These are phyloP conservation scores for Soucietia sequanensis DNA, from an alignment of 805 yeast genomes.

Conservation along the genomic window DNA sequence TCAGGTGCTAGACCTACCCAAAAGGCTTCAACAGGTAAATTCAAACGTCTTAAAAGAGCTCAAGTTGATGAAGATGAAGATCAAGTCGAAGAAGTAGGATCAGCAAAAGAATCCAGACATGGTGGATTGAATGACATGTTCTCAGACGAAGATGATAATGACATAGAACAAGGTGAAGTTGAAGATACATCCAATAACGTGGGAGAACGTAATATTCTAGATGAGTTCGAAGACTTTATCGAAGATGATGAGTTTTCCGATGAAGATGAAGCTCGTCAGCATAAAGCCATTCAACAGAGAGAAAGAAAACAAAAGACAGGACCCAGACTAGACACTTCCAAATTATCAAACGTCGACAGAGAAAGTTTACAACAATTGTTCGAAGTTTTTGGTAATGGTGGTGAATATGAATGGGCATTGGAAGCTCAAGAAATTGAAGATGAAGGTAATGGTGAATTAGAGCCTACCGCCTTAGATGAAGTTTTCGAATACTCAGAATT, in stretches of 20 bases:
- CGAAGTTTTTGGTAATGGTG: constrained; percentile 96
- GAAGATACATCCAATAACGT: constrained; percentile 25
- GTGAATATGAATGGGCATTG: constrained; percentile 96
- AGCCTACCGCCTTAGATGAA: constrained; percentile 68
- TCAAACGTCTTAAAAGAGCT: constrained; percentile 84
- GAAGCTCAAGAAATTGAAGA: constrained; percentile 78
- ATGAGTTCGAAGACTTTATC: constrained; percentile 94
- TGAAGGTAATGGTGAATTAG: constrained; percentile 52
- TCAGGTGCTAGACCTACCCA: constrained; percentile 65
- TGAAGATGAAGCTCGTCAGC: constrained; percentile 59
- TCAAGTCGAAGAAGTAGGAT: constrained; percentile 17
- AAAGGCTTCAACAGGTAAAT: constrained; percentile 41
- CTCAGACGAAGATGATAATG: constrained; percentile 52
- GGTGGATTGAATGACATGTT: constrained; percentile 64
- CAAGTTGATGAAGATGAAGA: constrained; percentile 31
- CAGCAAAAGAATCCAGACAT: constrained; percentile 7
- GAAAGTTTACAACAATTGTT: constrained; percentile 90
- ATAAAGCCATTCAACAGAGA: constrained; percentile 28
- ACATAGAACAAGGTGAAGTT: constrained; percentile 26
- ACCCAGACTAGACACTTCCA: constrained; percentile 54
- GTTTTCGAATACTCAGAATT: constrained; percentile 94
- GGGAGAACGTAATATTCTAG: constrained; percentile 46
- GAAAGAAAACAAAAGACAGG: constrained; percentile 32
- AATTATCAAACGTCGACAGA: constrained; percentile 68
- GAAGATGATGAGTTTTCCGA: constrained; percentile 96